Evolutionary conservation across 2,329 filamentous ascomycete genomes (phyloP), one percentile per base, ranked within the genome.

Genomic region (Penicillium occitanis): DNA sequence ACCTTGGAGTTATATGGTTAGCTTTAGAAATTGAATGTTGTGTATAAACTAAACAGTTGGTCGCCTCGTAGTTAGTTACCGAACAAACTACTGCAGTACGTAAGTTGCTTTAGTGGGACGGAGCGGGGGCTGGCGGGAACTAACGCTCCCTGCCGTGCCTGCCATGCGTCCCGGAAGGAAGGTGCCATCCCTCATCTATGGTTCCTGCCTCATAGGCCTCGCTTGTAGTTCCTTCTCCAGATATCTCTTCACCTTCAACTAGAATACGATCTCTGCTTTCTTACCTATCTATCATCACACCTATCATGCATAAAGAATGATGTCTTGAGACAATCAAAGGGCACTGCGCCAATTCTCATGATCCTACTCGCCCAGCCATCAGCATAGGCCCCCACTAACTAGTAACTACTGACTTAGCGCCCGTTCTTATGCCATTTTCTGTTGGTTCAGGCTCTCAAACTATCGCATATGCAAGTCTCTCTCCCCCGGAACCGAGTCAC

Each of bases 341-440:
- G 33, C 30, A 22, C 51, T 35, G 17, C 51, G 30, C 51, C 51
- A 55, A 55, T 37, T 57, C 19, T 25, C 53, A 57, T 40, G 53
- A 14, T 57, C 53, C 33, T 40, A 57, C 33, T 57, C 33, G 53
- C 53, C 53, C 33, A 57, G 53, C 10, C 53, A 25, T 57, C 53
- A 19, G 53, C 53, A 11, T 33, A 7, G n/a, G 17, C 25, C 53
- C 51, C 51, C 30, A 55, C 51, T 19, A 19, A 14, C 3, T 30
- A 55, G 30, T 19, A 19, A 14, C 3, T 30, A 55, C 51, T 13
- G 51, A 7, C n/a, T 57, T 57, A 57, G 53, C 53, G 33, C 30
- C 53, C 14, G 53, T 14, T 35, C 11, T 57, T 8, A 7, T 57
- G 30, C 53, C n/a, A 25, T 3, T 30, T 57, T 40, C 10, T 55